These are phyloP conservation scores for Ophiostoma sp. DNA, from an alignment of 2,329 filamentous ascomycete species.

Conservation along the genomic window DNA sequence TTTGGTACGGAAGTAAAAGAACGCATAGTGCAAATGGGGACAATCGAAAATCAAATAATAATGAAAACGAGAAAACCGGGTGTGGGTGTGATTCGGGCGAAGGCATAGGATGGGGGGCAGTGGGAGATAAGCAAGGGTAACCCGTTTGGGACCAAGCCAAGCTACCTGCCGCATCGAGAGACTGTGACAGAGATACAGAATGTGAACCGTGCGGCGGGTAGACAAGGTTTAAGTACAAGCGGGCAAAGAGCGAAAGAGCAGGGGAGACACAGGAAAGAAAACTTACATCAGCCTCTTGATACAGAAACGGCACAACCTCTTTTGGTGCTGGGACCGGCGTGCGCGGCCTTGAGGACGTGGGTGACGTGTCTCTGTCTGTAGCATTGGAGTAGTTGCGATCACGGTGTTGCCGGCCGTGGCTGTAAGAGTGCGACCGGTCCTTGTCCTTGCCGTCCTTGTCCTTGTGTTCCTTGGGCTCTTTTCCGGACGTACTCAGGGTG, in stretches of 20 bases:
- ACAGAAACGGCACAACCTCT: slow-evolving; percentile 96
- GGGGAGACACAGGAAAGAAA: neutral
- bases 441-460: slow-evolving; percentile 27
- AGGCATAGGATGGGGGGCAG: neutral
- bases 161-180: neutral
- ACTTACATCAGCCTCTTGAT: slow-evolving; percentile 74
- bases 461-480: neutral
- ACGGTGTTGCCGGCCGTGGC: slow-evolving; percentile 55
- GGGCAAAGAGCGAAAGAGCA: neutral
- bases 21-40: neutral
- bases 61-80: neutral
- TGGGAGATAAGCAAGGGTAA: slow-evolving; percentile 2
- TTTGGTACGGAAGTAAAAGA: neutral
- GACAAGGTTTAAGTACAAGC: neutral
- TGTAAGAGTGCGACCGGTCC: slow-evolving; percentile 55
- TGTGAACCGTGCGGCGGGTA: too few species aligned
- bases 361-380: slow-evolving; percentile 68
- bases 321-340: slow-evolving; percentile 84
- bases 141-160: neutral
- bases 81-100: neutral
- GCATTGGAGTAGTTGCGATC: slow-evolving; percentile 77
- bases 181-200: neutral
- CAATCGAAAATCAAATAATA: neutral
- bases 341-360: slow-evolving; percentile 67
- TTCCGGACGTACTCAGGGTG: neutral